Base-by-base conservation (phyloP, 148 eudicot genomes). In the Chenopodium album region DNA sequence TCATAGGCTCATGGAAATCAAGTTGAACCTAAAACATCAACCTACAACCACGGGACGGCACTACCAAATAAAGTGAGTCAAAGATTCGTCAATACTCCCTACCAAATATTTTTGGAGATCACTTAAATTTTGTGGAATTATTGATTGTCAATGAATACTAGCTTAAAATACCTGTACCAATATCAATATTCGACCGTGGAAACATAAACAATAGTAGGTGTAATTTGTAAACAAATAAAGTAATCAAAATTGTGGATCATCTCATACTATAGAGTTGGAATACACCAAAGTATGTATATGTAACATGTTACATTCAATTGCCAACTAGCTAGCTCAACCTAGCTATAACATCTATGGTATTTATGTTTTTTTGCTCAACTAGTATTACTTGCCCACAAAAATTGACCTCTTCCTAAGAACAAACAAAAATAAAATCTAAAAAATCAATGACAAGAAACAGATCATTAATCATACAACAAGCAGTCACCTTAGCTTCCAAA, bases 381-480 rank as follows among this genome's bases (percentile, higher is more conserved):
- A 69, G 72, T 69, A 32, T 62, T 14, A 69, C 41, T 44, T 67
- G 37, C 63, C 71, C 71, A 67, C 71, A 67, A 67, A 67, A 59
- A 11, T 67, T 67, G 71, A 67, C 71, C 14, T 37, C 70, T 17
- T 19, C 63, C n/a, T 59, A 62, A 62, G 26, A 62, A 62, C 66
- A 14, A 46, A 44, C 31, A 44, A 17, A 60, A 56, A 41, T 4
- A 32, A 13, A 70, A 17, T 59, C 3, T 34, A 14, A 62, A 44
- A 56, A 76, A 28, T 54, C 80, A 71, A 78, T 16, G 52, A 75
- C 26, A 65, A 70, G 41, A 64, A 56, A 31, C 72, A 54, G 26
- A 72, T 46, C 31, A 72, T 72, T 29, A 72, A 71, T 37, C 60
- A 73, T 46, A 48, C 29, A 73, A 73, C 17, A 46, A 44, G 26